These are phyloP conservation scores for Vararia minispora DNA, from an alignment of 768 basidiomycete species.

Conservation along the genomic window DNA sequence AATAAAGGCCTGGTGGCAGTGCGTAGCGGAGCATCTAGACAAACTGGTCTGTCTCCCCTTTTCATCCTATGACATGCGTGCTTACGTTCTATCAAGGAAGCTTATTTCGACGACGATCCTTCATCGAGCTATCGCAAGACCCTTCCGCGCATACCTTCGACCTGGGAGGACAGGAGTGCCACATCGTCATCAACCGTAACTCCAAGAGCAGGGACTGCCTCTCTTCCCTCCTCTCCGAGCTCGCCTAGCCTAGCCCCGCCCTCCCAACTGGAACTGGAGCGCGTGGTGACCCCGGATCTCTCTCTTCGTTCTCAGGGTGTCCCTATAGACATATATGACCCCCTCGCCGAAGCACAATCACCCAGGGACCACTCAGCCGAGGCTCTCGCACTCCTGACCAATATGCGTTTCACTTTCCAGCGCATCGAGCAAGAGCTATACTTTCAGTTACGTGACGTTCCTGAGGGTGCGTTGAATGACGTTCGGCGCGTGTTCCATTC, in stretches of 20 bases:
- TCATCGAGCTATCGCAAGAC: slow-evolving; percentile 28
- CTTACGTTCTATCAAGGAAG: slow-evolving; percentile 28
- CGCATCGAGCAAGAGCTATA: slow-evolving; percentile 50
- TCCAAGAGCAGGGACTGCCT: too few species aligned
- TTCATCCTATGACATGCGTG: background rate
- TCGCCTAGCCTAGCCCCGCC: too few species aligned
- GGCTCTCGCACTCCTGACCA: slow-evolving; percentile 30
- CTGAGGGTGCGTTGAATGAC: slow-evolving; percentile 42
- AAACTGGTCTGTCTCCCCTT: slow-evolving; percentile 32
- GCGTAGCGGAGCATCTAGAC: slow-evolving; percentile 48
- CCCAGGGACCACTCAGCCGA: slow-evolving; percentile 18
- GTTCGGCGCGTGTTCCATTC: slow-evolving; percentile 46
- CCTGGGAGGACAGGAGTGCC: slow-evolving; percentile 35
- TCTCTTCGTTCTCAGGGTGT: too few species aligned
- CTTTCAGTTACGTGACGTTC: slow-evolving; percentile 36
- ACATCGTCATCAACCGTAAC: too few species aligned
- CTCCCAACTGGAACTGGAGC: too few species aligned
- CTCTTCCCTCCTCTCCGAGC: slow-evolving; percentile 16
- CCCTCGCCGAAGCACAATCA: slow-evolving; percentile 7
- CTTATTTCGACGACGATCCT: slow-evolving; percentile 15
- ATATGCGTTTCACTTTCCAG: slow-evolving; percentile 47
- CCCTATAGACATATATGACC: slow-evolving; percentile 6
- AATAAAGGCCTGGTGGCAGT: slow-evolving; percentile 59
- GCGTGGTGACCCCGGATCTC: too few species aligned
- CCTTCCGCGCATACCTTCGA: slow-evolving; percentile 50